Base-by-base conservation (phyloP, 305 asterid genomes). In the Fraxinus paxiana region DNA sequence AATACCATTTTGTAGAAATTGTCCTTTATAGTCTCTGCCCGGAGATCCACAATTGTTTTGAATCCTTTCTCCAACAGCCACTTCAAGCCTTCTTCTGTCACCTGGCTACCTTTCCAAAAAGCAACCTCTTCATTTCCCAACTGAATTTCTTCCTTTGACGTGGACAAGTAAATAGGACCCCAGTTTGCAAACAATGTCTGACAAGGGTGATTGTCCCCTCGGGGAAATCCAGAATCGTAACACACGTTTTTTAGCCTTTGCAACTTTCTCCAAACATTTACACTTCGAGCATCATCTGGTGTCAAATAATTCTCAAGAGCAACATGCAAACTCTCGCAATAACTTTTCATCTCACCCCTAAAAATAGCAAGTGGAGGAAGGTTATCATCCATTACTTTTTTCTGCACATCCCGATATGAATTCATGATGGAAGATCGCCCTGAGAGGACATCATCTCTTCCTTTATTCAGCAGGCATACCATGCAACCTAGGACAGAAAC, bases 401-500 rank as follows among this genome's bases (percentile, higher is more conserved):
- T 84, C 79, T 92, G 95, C 3, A 90, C 78, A 74, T 90, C 91
- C 13, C 90, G 97, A 69, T 88, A 96, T 28, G 93, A 88, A 82
- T 84, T 90, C 84, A 88, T 87, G 43, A 90, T 81, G 22, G 94
- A 90, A 8, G 97, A 91, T 83, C 99, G 88, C 69, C 99, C 99
- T 22, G 89, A 75, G 59, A 96, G 87, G 71, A 96, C 99, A 79
- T 96, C 99, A 77, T 92, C 98, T 85, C 94, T 92, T 80, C 99
- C 99, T 89, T 96, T 94, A 81, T 94, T 92, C 51, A 96, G 87
- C 22, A 96, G 97, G 83, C 93, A 96, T 13, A 96, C 94, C 98
- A 96, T 96, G 94, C 99, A 92, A 79, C 99, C 98, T 80, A 96
- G 98, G 83, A 96, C 97, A 0, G 98, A 94, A 18, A 96, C 97